Base-by-base conservation (phyloP, 2,329 filamentous ascomycete species). In the Verticillium albo-atrum region DNA sequence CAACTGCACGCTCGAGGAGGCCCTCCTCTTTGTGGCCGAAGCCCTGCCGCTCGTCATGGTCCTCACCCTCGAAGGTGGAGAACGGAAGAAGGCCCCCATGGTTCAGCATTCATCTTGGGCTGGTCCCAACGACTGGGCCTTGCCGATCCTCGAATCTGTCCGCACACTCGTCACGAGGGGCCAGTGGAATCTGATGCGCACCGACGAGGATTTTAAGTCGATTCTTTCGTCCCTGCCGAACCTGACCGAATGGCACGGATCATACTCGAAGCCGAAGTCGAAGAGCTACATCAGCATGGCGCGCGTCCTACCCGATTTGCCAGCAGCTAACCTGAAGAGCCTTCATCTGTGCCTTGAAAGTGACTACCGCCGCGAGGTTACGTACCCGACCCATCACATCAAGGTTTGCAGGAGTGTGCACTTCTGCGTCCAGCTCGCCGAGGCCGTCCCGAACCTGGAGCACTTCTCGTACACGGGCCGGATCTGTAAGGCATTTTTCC, bases 171-270 rank as follows among this genome's bases (percentile, higher is more conserved):
- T 91, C 51, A 88, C 89, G 72, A 87, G 89, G 66, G 89, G 89
- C 6, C 88, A 91, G 65, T 92, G 89, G 89, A 92, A 92, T 68
- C 79, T 92, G 28, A 88, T 91, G 71, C 80, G 89, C 54, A 77
- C 81, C 17, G 75, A 83, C 51, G 74, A 77, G 20, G 88, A 92
- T 70, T 91, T 89, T 72, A 74, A 79, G 59, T 79, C 78, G 56
- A 80, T 92, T 55, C 78, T 85, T 23, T 71, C 75, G 14, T 88
- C 88, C 5, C 70, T 92, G 51, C 89, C 89, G 1, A 86, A 84
- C 62, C 74, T 92, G n/a, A 73, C 75, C 56, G 82, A 85, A 65
- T 86, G 83, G 83, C 82, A 85, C 61, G 82, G 79, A n/a, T 83
- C 81, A 6, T 87, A 86, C 75, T 88, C 86, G 68, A 90, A 89